Conservation (phyloP, 345 rosid genomes). For the Fremontodendron californicum region DNA sequence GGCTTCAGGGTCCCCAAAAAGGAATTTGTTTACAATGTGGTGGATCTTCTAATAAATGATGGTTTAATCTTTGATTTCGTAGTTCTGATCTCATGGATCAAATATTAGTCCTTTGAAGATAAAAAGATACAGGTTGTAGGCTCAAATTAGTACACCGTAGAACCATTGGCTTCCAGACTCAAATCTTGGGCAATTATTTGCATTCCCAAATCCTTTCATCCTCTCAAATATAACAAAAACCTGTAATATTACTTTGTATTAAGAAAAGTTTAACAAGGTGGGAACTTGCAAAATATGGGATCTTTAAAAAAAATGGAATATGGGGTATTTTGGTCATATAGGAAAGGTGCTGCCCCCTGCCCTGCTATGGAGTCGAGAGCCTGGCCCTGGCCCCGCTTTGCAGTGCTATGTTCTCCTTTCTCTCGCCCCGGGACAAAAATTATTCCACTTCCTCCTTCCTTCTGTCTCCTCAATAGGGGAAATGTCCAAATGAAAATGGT, state of each 20-base stretch:
- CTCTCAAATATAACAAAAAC: background rate
- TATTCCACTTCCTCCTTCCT: constrained; percentile 13
- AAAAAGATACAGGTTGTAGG: too few species aligned
- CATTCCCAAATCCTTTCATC: background rate
- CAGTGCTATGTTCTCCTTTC: constrained; percentile 1
- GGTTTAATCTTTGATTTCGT: background rate
- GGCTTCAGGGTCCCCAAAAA: background rate
- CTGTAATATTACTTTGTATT: background rate
- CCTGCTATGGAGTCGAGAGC: background rate
- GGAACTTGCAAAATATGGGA: background rate
- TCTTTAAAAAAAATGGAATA: background rate
- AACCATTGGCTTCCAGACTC: too few species aligned
- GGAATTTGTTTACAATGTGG: background rate
- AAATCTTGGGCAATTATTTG: too few species aligned
- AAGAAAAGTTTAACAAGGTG: background rate
- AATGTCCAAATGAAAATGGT: constrained; percentile 15
- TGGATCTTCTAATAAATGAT: background rate
- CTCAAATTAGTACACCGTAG: too few species aligned
- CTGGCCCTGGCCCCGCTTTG: background rate
- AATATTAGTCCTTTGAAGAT: too few species aligned
- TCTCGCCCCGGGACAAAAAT: constrained; percentile 20
- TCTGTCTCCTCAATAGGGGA: constrained; percentile 16
- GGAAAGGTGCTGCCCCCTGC: background rate
- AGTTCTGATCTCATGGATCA: too few species aligned
- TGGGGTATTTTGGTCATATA: constrained; percentile 18